Percentiles rank a stretch among this genome's conserved stretches.
phyloP scores from a whole-genome alignment of 768 basidiomycete genomes.

The Rossbeevera mucosa region DNA sequence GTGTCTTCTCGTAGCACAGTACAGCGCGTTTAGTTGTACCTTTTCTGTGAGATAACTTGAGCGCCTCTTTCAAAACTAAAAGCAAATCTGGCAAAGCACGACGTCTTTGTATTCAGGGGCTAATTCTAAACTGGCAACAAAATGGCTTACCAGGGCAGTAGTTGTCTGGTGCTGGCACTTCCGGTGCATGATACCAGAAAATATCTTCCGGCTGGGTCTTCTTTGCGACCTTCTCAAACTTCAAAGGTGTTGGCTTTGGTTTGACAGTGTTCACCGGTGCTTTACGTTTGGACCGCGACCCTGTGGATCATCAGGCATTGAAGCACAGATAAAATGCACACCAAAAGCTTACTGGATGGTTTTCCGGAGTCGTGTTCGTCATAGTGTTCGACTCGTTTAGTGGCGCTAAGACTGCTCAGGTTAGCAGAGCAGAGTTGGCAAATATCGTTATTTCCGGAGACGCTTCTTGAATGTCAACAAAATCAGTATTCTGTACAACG shows the following conservation, averaged over 20 bases:
- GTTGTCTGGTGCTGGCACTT: slow-evolving; percentile 45
- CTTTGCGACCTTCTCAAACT: slow-evolving; percentile 10
- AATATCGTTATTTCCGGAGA: slow-evolving; percentile 17
- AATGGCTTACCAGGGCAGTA: slow-evolving; percentile 62
- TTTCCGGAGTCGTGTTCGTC: slow-evolving; percentile 40
- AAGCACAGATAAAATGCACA: not conserved
- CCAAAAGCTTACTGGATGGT: slow-evolving; percentile 7
- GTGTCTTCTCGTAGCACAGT: slow-evolving; percentile 58
- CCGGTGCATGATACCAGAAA: slow-evolving; percentile 61
- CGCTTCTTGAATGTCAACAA: slow-evolving; percentile 8
- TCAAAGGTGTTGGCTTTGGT: slow-evolving; percentile 2
- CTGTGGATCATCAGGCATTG: slow-evolving; percentile 10
- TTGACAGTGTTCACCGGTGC: slow-evolving; percentile 6
- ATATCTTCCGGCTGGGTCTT: slow-evolving; percentile 34
- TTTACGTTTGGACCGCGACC: slow-evolving; percentile 7
- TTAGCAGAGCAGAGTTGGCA: slow-evolving; percentile 52
- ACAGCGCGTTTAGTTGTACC: slow-evolving; percentile 52
- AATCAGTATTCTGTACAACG: not conserved
- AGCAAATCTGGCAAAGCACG: slow-evolving; percentile 49
- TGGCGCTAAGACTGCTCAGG: slow-evolving; percentile 35
- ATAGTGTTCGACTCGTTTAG: slow-evolving; percentile 52
- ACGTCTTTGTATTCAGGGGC: slow-evolving; percentile 12
- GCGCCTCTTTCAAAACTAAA: slow-evolving; percentile 51
- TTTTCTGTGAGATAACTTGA: slow-evolving; percentile 48
- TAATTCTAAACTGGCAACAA: not conserved